phyloP scores from a whole-genome alignment of 2,329 filamentous ascomycete species.

The Furcasterigmium sp. region DNA sequence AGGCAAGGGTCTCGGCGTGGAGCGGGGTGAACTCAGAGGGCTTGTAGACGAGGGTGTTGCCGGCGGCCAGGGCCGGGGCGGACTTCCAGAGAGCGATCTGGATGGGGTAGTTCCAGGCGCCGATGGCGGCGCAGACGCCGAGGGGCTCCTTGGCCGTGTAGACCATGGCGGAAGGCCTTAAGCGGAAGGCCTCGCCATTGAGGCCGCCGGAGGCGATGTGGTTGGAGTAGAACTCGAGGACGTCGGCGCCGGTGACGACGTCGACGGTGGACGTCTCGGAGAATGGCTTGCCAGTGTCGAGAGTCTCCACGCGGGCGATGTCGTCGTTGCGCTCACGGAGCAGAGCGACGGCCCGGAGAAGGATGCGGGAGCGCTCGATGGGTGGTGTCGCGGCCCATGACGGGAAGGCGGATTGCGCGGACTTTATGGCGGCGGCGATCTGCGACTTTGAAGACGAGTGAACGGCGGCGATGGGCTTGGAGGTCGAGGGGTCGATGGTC shows the following conservation, averaged over 20 bases:
- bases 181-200: conserved; percentile 72
- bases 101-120: conserved; percentile 89
- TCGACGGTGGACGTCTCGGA: conserved; percentile 83
- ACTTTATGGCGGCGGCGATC: conserved; percentile 66
- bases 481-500: conserved; percentile 70
- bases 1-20: conserved; percentile 70
- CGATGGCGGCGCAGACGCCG: conserved; percentile 81
- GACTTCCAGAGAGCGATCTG: conserved; percentile 91
- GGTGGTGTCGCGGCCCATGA: conserved; percentile 72
- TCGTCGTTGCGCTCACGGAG: conserved; percentile 73
- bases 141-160: conserved; percentile 78
- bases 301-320: conserved; percentile 73
- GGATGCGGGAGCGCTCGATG: conserved; percentile 69
- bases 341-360: conserved; percentile 69
- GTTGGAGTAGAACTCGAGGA: conserved; percentile 82
- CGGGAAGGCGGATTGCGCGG: conserved; percentile 67
- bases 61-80: conserved; percentile 76
- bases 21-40: conserved; percentile 82
- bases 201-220: conserved; percentile 72
- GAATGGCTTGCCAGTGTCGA: conserved; percentile 82
- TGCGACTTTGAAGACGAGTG: conserved; percentile 62
- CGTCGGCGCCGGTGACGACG: conserved; percentile 75
- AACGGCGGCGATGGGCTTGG: conserved; percentile 63
- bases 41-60: conserved; percentile 90
- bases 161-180: conserved; percentile 73